phyloP scores from a whole-genome alignment of 768 basidiomycete genomes.

The Lanmaoa rubissima region DNA sequence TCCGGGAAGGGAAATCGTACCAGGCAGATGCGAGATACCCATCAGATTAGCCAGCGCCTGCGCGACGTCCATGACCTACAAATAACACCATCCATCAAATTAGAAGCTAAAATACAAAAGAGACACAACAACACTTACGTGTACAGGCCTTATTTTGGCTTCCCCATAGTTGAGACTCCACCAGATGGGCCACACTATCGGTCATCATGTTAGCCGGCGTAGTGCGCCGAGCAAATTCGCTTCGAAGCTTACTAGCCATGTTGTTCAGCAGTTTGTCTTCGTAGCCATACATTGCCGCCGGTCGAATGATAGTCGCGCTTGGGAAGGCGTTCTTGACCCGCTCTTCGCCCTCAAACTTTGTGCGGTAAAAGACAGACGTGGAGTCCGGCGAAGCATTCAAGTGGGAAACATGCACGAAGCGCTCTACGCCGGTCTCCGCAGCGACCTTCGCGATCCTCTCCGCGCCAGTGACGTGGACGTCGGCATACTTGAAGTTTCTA shows the following conservation, averaged over 20 bases:
- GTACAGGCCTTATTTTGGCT: conserved; percentile 87
- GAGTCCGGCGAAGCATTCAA: conserved; percentile 84
- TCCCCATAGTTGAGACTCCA: conserved; percentile 90
- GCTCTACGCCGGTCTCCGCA: conserved; percentile 70
- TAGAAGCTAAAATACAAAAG: conserved; percentile 17
- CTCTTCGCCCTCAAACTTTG: conserved; percentile 89
- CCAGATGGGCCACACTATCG: conserved; percentile 78
- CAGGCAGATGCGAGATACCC: conserved; percentile 55
- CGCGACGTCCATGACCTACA: conserved; percentile 89
- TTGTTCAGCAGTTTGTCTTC: conserved; percentile 95
- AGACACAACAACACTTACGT: conserved; percentile 53
- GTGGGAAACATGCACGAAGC: conserved; percentile 93
- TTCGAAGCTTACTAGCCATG: conserved; percentile 69
- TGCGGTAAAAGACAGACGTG: conserved; percentile 77
- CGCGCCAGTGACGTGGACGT: conserved; percentile 82
- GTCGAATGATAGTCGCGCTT: conserved; percentile 83
- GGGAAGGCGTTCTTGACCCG: conserved; percentile 82
- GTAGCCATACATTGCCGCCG: conserved; percentile 84
- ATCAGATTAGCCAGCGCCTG: conserved; percentile 84
- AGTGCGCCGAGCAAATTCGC: conserved; percentile 1
- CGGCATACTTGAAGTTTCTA: conserved; percentile 85
- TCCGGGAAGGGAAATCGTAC: conserved; percentile 82
- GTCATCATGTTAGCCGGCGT: conserved; percentile 14
- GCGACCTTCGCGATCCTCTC: conserved; percentile 84
- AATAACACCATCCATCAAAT: conserved; percentile 14